phyloP scores from a whole-genome alignment of 352 stramenopile genomes.

The Pilasporangium apinafurcum region DNA sequence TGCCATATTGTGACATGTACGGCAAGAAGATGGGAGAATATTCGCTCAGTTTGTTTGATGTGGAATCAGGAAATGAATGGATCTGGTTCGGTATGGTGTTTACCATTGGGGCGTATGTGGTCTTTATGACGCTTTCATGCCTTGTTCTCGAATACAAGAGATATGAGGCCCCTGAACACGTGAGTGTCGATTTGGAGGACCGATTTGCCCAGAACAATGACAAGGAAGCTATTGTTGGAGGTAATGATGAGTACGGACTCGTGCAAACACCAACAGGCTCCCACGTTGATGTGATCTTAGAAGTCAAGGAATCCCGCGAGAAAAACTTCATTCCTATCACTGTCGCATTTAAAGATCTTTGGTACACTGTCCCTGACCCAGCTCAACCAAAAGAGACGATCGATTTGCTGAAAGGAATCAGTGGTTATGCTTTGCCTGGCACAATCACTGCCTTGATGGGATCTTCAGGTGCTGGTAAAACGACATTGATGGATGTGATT shows the following conservation, averaged over 20 bases:
- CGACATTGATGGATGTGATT: constrained; percentile 89
- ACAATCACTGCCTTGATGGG: constrained; percentile 40
- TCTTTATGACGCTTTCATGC: constrained; percentile 31
- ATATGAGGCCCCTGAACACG: constrained; percentile 19
- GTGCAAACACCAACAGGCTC: no score
- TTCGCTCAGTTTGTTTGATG: constrained; percentile 23
- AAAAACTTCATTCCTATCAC: constrained; percentile 11
- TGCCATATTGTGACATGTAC: constrained; percentile 30
- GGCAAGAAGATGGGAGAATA: constrained; percentile 30
- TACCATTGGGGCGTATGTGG: constrained; percentile 25
- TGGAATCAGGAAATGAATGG: constrained; percentile 17
- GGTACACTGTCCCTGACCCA: constrained; percentile 10
- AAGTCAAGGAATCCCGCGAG: no score
- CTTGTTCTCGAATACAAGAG: constrained; percentile 9
- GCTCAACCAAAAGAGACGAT: constrained; percentile 6
- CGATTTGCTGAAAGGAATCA: constrained; percentile 26
- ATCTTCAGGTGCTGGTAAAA: constrained; percentile 62
- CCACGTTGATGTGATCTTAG: no score
- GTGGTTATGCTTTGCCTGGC: constrained; percentile 20
- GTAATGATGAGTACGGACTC: constrained; percentile 5
- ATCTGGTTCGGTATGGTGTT: constrained; percentile 23
- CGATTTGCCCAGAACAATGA: no score
- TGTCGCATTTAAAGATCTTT: constrained; percentile 13
- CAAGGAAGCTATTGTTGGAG: constrained; percentile 8
- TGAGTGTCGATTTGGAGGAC: no score